phyloP scores from a whole-genome alignment of 176 grass and related monocot species.

The Oryza meridionalis region DNA sequence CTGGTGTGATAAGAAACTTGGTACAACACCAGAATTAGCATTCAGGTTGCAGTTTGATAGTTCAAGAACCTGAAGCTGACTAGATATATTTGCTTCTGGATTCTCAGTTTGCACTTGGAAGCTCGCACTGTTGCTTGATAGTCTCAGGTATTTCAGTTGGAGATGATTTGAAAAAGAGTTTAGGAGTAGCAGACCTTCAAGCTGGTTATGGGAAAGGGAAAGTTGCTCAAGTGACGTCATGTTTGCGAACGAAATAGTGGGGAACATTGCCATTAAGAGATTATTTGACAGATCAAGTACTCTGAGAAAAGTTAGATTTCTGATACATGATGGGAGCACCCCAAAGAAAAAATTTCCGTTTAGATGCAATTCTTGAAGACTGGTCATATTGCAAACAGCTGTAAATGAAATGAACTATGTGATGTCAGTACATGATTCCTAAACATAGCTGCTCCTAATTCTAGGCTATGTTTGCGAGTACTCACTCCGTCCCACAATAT shows the following conservation, averaged over 20 bases:
- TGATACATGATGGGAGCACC: conserved; percentile 32
- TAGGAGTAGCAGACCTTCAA: too few species aligned
- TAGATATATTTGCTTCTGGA: conserved; percentile 1
- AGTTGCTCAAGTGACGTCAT: too few species aligned
- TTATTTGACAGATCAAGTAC: not conserved
- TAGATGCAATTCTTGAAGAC: conserved; percentile 16
- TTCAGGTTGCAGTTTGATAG: conserved; percentile 41
- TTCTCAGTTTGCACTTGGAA: conserved; percentile 36
- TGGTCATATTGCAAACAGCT: conserved; percentile 34
- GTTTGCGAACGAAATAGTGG: too few species aligned
- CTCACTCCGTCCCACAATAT: too few species aligned
- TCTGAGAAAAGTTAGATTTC: conserved; percentile 32
- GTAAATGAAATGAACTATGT: not conserved
- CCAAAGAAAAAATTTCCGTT: conserved; percentile 13
- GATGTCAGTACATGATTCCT: too few species aligned
- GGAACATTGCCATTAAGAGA: too few species aligned
- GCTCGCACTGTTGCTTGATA: conserved; percentile 9
- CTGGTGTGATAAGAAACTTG: conserved; percentile 33
- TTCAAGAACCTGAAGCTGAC: conserved; percentile 22
- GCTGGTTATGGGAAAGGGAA: too few species aligned
- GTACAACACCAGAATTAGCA: not conserved
- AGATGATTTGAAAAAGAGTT: too few species aligned
- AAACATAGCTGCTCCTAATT: too few species aligned
- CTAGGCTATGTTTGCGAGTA: too few species aligned
- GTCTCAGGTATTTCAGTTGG: conserved; percentile 11